Percentiles rank a stretch among this genome's conserved stretches.
Conservation (phyloP, 2,329 filamentous ascomycete species). For the Monosporascus sp. region DNA sequence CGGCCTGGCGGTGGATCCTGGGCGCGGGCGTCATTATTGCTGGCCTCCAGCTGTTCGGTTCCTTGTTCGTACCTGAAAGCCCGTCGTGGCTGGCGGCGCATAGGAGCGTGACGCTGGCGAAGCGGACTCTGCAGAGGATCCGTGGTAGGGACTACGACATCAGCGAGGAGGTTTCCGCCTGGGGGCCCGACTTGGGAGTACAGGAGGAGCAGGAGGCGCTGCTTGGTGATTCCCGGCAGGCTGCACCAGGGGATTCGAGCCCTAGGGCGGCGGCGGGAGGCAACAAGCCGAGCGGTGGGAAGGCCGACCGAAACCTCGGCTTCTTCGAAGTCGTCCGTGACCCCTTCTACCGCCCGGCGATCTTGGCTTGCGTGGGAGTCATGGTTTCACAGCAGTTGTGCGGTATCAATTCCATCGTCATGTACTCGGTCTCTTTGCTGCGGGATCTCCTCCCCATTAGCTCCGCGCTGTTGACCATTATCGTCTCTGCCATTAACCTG, state of each 20-base stretch:
- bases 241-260: conserved; percentile 5
- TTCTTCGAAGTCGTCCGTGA: conserved; percentile 63
- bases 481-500: conserved; percentile 83
- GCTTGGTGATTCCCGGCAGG: conserved; percentile 35
- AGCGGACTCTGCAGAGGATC: conserved; percentile 65
- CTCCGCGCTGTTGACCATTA: conserved; percentile 77
- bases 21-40: conserved; percentile 67
- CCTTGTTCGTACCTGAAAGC: conserved; percentile 79
- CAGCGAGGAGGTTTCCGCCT: conserved; percentile 63
- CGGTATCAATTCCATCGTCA: conserved; percentile 94
- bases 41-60: conserved; percentile 58
- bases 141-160: conserved; percentile 66
- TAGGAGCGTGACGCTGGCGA: conserved; percentile 56
- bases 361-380: conserved; percentile 79
- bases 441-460: conserved; percentile 74
- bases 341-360: conserved; percentile 62
- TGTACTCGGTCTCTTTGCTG: conserved; percentile 94
- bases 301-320: conserved; percentile 40
- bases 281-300: conserved; percentile 17
- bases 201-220: conserved; percentile 65
- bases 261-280: conserved; percentile 15
- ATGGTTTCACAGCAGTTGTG: conserved; percentile 93
- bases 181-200: conserved; percentile 37
- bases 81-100: conserved; percentile 78
- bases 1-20: conserved; percentile 79